A percentile compares a stretch with the other conserved stretches of the same genome.
Conservation (phyloP, 2,329 filamentous ascomycete genomes). For the Phialophora expanda region DNA sequence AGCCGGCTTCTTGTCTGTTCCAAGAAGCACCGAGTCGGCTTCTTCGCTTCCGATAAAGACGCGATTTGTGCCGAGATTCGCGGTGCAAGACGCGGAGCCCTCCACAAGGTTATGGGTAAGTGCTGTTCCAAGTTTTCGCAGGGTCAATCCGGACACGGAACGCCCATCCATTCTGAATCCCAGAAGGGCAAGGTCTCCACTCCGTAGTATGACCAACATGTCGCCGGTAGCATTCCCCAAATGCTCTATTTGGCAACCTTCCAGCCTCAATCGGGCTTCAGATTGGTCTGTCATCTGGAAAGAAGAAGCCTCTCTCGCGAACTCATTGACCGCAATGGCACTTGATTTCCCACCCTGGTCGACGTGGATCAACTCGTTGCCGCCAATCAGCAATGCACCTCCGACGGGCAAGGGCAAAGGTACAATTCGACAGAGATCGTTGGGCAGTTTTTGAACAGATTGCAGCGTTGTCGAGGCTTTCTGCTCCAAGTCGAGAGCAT, state of each 20-base stretch:
- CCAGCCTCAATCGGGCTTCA: constrained; percentile 76
- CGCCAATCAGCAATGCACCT: constrained; percentile 82
- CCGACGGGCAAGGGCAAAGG: constrained; percentile 85
- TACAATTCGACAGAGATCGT: constrained; percentile 82
- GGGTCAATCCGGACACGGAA: constrained; percentile 82
- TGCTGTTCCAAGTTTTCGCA: constrained; percentile 68
- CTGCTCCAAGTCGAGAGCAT: constrained; percentile 92
- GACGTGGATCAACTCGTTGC: constrained; percentile 91
- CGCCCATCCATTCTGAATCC: constrained; percentile 87
- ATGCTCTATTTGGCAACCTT: constrained; percentile 77
- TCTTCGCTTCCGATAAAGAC: constrained; percentile 88
- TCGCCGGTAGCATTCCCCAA: constrained; percentile 79
- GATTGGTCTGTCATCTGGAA: constrained; percentile 89
- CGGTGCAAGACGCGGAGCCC: constrained; percentile 70
- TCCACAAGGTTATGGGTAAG: constrained; percentile 68
- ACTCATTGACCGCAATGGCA: constrained; percentile 89
- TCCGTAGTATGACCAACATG: constrained; percentile 78
- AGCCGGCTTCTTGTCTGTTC: constrained; percentile 73
- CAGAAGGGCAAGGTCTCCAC: constrained; percentile 75
- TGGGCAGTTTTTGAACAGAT: constrained; percentile 81
- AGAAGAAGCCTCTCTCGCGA: constrained; percentile 79
- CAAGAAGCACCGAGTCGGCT: constrained; percentile 78
- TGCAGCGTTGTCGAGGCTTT: constrained; percentile 90
- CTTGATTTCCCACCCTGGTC: constrained; percentile 95
- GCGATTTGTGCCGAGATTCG: constrained; percentile 68